Evolutionary conservation across 2,329 filamentous ascomycete species (phyloP).

Genomic region (Exophiala alcalophila): DNA sequence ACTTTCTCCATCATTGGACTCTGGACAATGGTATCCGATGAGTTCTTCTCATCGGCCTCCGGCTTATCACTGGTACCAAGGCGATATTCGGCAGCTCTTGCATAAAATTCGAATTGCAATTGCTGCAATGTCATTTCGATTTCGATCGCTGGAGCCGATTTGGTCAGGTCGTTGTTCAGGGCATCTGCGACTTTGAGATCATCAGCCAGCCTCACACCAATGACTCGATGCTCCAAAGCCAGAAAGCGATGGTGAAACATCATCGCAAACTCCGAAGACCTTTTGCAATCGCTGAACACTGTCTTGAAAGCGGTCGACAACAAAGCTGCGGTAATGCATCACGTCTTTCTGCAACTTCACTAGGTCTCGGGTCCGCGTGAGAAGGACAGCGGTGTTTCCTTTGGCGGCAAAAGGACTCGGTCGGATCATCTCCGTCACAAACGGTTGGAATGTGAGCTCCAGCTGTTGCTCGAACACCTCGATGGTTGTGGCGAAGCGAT

Average conservation of each 20-base stretch:
- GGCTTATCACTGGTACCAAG: not conserved
- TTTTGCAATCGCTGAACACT: slow-evolving; percentile 20
- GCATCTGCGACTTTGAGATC: slow-evolving; percentile 21
- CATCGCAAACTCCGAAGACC: slow-evolving; percentile 27
- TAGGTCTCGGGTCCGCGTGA: slow-evolving; percentile 26
- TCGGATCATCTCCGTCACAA: slow-evolving; percentile 26
- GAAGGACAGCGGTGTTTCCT: slow-evolving; percentile 28
- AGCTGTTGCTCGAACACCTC: slow-evolving; percentile 21
- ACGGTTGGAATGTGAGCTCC: slow-evolving; percentile 20
- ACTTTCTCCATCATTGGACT: slow-evolving; percentile 2
- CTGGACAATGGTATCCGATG: not conserved
- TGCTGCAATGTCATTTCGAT: slow-evolving; percentile 31
- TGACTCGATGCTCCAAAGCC: slow-evolving; percentile 28
- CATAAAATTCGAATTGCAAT: slow-evolving; percentile 25
- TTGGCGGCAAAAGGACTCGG: slow-evolving; percentile 31
- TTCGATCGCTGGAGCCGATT: slow-evolving; percentile 28
- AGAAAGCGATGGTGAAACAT: slow-evolving; percentile 30
- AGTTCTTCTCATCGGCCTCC: not conserved
- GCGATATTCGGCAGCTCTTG: slow-evolving; percentile 6
- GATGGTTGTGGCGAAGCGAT: slow-evolving; percentile 22
- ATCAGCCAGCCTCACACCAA: slow-evolving; percentile 27
- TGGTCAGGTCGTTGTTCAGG: slow-evolving; percentile 16
- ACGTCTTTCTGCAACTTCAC: slow-evolving; percentile 27
- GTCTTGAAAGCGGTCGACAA: slow-evolving; percentile 26
- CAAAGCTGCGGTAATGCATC: slow-evolving; percentile 21